phyloP scores from a whole-genome alignment of 1,284 basidiomycete species.

The Apiotrichum laibachii region DNA sequence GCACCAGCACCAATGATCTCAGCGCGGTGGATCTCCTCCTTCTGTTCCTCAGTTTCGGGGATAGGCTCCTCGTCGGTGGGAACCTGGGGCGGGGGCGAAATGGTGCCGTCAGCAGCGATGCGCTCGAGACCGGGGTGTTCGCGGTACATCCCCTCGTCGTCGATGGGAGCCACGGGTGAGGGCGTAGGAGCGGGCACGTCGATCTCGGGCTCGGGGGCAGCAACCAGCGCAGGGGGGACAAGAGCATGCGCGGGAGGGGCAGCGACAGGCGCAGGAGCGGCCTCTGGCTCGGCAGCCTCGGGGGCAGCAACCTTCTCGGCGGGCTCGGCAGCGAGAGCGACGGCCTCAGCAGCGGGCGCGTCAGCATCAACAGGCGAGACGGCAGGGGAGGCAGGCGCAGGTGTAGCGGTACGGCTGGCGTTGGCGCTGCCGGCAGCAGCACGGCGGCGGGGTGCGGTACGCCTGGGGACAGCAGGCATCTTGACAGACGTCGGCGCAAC shows the following conservation, averaged over 20 bases:
- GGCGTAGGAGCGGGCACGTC: background rate
- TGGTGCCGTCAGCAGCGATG: slow-evolving; percentile 26
- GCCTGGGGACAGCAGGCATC: slow-evolving; percentile 42
- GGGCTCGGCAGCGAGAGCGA: background rate
- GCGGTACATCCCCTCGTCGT: background rate
- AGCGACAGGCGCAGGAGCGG: background rate
- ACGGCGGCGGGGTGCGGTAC: slow-evolving; percentile 40
- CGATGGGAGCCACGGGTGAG: background rate
- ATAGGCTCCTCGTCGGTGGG: slow-evolving; percentile 22
- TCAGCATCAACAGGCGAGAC: background rate
- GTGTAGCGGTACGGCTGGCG: slow-evolving; percentile 1
- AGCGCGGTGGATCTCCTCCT: slow-evolving; percentile 1
- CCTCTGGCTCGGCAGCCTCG: too few species aligned
- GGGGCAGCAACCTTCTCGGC: background rate
- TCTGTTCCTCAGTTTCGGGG: slow-evolving; percentile 4
- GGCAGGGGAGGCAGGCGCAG: background rate
- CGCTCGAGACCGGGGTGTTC: slow-evolving; percentile 5
- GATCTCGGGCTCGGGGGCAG: background rate
- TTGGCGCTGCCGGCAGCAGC: slow-evolving; percentile 16
- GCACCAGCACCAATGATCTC: slow-evolving; percentile 34
- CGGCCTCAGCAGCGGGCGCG: background rate
- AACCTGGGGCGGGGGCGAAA: slow-evolving; percentile 42
- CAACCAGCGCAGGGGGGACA: background rate
- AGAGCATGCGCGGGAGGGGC: background rate
- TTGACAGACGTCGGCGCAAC: slow-evolving; percentile 34